A percentile compares a stretch with the other conserved stretches of the same genome.
These are phyloP conservation scores for Wickerhamiella allomyrinae DNA, from an alignment of 805 yeast genomes.

Conservation along the genomic window DNA sequence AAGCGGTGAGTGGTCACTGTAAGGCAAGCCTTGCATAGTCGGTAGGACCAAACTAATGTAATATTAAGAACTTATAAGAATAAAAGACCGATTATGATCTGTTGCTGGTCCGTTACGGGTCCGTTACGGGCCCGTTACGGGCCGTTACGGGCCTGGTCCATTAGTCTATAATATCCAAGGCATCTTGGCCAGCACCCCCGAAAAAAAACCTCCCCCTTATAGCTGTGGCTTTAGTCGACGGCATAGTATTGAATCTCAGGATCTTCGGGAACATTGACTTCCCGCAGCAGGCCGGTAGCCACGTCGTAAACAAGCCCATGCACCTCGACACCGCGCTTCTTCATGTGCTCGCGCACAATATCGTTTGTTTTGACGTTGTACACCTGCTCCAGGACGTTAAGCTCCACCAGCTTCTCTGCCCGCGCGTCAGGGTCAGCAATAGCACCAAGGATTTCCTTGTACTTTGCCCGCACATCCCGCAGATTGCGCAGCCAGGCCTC, in stretches of 20 bases:
- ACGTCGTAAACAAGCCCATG: slow-evolving; percentile 81
- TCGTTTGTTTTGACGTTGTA: slow-evolving; percentile 47
- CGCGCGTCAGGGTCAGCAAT: slow-evolving; percentile 38
- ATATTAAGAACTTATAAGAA: too few species aligned
- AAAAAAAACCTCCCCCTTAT: too few species aligned
- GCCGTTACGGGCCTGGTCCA: too few species aligned
- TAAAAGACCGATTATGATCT: too few species aligned
- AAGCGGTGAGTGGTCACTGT: too few species aligned
- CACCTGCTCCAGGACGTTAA: slow-evolving; percentile 63
- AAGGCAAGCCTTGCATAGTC: too few species aligned
- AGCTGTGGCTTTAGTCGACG: slow-evolving; percentile 7
- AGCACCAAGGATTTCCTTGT: slow-evolving; percentile 35
- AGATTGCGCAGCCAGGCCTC: slow-evolving; percentile 58
- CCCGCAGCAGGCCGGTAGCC: slow-evolving; percentile 48
- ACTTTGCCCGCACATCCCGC: slow-evolving; percentile 51
- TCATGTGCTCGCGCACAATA: slow-evolving; percentile 51
- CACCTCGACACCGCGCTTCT: slow-evolving; percentile 50
- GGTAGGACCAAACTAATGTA: too few species aligned
- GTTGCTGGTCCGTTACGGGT: too few species aligned
- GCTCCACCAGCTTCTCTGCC: slow-evolving; percentile 53
- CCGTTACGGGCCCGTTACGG: too few species aligned
- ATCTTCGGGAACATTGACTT: slow-evolving; percentile 29
- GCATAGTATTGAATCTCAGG: slow-evolving; percentile 14
- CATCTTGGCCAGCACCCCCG: too few species aligned
- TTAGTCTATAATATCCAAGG: too few species aligned